A percentile compares a stretch with the other conserved stretches of the same genome.
phyloP scores from a whole-genome alignment of 306 rosid genomes.

The Neltuma alba region DNA sequence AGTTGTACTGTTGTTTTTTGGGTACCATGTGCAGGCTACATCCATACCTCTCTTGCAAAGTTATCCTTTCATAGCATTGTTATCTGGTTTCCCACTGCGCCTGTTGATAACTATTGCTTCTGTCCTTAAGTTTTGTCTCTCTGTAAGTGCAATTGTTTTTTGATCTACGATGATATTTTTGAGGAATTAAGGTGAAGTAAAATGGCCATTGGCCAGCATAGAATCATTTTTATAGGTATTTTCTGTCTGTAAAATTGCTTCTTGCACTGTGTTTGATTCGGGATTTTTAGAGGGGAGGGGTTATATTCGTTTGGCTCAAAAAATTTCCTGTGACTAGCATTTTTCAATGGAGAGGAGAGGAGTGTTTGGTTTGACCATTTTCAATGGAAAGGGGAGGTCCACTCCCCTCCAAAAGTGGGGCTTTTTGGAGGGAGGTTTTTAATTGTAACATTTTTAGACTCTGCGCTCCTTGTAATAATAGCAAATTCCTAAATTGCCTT shows the following conservation, averaged over 20 bases:
- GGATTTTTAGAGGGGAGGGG: no score
- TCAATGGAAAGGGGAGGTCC: no score
- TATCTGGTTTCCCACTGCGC: conserved; percentile 51
- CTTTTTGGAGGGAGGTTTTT: no score
- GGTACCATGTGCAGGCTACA: conserved; percentile 47
- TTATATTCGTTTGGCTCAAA: no score
- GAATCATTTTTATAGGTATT: not conserved
- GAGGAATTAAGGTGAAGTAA: not conserved
- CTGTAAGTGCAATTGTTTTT: conserved; percentile 54
- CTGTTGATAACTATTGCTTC: conserved; percentile 51
- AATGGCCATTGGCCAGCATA: not conserved
- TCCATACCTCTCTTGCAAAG: conserved; percentile 68
- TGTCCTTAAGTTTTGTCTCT: conserved; percentile 45
- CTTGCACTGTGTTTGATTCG: no score
- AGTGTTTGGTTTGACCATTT: no score
- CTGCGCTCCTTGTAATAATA: no score
- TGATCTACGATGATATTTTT: not conserved
- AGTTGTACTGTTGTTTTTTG: not conserved
- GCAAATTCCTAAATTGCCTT: no score
- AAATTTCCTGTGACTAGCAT: not conserved
- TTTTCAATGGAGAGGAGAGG: no score
- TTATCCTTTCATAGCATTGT: conserved; percentile 54
- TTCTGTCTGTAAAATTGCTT: not conserved
- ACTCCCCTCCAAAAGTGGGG: no score
- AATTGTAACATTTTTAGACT: no score